Evolutionary conservation across 495 filamentous ascomycete genomes (phyloP), one percentile per base, ranked within the genome.

Genomic region (Aspergillus saccharolyticus): DNA sequence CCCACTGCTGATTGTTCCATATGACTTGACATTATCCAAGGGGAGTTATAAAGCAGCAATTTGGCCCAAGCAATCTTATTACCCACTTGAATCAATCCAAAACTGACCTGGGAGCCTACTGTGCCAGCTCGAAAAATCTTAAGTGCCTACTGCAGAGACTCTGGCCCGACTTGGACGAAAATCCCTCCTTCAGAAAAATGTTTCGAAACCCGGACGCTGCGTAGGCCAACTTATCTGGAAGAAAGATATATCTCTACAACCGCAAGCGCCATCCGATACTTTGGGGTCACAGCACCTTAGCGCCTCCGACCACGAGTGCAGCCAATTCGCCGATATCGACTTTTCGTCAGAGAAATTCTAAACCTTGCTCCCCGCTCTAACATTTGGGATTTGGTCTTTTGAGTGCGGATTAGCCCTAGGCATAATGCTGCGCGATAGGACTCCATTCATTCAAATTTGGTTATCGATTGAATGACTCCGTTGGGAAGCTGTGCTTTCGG

Each of bases 31-130:
- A 0, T 69, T 91, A 5, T 83, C 86, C 0, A 77, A 90, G 48
- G n/a, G 84, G 82, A 15, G 85, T 90, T 4, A 81, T 82, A 12
- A 90, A 90, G 60, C 80, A 85, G 39, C 85, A 88, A 62, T 83
- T 88, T 72, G 82, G 86, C 15, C 82, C 84, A 53, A 86, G 83
- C 54, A 83, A 76, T 20, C 64, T 88, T 2, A 79, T 82, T 30
- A 84, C 86, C 64, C 85, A 86, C 57, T 78, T 81, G 48, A 77
- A 78, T 19, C 79, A 86, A 19, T 85, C 84, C 10, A 83, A 79
- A 45, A 72, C 74, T 46, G 80, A 83, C 17, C 80, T 91, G 48
- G 79, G 81, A 48, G 76, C 72, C 46, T 85, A 83, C 44, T 83
- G 82, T 45, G 62, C 3, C 62, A 85, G 0, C 71, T 90, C 21